Percentiles rank a stretch among this genome's conserved stretches.
phyloP scores from a whole-genome alignment of 768 basidiomycete species.

The Auricularia sp. region DNA sequence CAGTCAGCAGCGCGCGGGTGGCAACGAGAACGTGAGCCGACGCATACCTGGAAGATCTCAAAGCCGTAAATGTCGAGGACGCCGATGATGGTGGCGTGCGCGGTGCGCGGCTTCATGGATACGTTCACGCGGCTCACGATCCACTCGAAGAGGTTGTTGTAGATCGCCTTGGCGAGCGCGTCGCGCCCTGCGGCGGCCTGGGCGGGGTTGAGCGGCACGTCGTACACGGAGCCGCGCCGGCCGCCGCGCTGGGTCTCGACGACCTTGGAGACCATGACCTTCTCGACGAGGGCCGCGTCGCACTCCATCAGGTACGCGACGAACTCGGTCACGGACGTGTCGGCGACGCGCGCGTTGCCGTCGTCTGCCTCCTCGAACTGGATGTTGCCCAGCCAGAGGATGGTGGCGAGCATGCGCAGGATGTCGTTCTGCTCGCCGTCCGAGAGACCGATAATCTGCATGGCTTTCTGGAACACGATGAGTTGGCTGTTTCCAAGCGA shows the following conservation, averaged over 20 bases:
- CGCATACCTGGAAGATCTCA: slow-evolving; percentile 84
- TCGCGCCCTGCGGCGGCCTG: slow-evolving; percentile 86
- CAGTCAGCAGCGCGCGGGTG: background rate
- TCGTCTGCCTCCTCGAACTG: slow-evolving; percentile 83
- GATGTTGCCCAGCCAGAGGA: slow-evolving; percentile 95
- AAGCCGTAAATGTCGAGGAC: slow-evolving; percentile 99
- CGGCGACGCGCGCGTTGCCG: slow-evolving; percentile 73
- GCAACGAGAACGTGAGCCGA: background rate
- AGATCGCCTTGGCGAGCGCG: slow-evolving; percentile 90
- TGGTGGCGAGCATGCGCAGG: slow-evolving; percentile 80
- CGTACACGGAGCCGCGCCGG: slow-evolving; percentile 85
- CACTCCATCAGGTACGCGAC: slow-evolving; percentile 90
- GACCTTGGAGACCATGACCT: slow-evolving; percentile 73
- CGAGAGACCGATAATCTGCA: slow-evolving; percentile 86
- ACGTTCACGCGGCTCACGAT: slow-evolving; percentile 93
- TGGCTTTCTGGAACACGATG: slow-evolving; percentile 56
- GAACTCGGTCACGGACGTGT: slow-evolving; percentile 88
- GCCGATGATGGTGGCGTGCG: slow-evolving; percentile 76
- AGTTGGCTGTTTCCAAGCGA: slow-evolving; percentile 6
- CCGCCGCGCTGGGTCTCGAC: slow-evolving; percentile 93
- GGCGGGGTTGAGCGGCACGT: slow-evolving; percentile 87
- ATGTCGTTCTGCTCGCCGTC: slow-evolving; percentile 83
- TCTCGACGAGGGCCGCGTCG: slow-evolving; percentile 69
- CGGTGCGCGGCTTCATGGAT: slow-evolving; percentile 83
- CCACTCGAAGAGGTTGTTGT: slow-evolving; percentile 99